phyloP scores from a whole-genome alignment of 257 asterid species.

The Anisodus acutangulus region DNA sequence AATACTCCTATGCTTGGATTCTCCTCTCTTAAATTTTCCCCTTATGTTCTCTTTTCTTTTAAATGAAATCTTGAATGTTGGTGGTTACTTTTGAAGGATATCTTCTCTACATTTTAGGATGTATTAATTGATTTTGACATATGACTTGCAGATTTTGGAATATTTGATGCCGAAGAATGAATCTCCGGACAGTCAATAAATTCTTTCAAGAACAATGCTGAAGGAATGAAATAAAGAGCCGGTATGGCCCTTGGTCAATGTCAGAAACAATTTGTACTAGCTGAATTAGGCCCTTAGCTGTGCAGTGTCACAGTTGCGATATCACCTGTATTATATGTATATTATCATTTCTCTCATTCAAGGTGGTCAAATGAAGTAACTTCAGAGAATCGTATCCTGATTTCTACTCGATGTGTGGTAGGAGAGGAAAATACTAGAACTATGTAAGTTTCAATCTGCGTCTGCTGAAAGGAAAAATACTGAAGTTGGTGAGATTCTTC shows the following conservation, averaged over 20 bases:
- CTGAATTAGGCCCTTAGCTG: too few species aligned
- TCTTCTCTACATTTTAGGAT: not conserved
- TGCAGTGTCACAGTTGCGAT: too few species aligned
- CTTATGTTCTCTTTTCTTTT: too few species aligned
- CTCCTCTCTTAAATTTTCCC: too few species aligned
- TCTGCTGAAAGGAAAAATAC: conserved; percentile 53
- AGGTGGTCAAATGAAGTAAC: conserved; percentile 53
- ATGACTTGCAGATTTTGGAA: too few species aligned
- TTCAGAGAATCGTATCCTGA: conserved; percentile 50
- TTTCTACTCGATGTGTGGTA: conserved; percentile 64
- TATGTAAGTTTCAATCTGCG: conserved; percentile 49
- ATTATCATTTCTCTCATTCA: conserved; percentile 34
- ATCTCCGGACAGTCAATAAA: conserved; percentile 29
- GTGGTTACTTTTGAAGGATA: not conserved
- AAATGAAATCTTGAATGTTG: too few species aligned
- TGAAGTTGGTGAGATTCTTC: conserved; percentile 50
- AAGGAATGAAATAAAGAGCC: conserved; percentile 42
- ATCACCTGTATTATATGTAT: not conserved
- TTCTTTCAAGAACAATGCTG: conserved; percentile 39
- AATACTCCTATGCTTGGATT: conserved; percentile 1
- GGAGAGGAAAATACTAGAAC: conserved; percentile 68
- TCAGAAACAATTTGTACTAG: not conserved
- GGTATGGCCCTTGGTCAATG: conserved; percentile 40
- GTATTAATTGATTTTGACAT: too few species aligned
- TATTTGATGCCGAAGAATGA: too few species aligned